phyloP scores from a whole-genome alignment of 331 rosid species.

The Rhamnella rubrinervis region DNA sequence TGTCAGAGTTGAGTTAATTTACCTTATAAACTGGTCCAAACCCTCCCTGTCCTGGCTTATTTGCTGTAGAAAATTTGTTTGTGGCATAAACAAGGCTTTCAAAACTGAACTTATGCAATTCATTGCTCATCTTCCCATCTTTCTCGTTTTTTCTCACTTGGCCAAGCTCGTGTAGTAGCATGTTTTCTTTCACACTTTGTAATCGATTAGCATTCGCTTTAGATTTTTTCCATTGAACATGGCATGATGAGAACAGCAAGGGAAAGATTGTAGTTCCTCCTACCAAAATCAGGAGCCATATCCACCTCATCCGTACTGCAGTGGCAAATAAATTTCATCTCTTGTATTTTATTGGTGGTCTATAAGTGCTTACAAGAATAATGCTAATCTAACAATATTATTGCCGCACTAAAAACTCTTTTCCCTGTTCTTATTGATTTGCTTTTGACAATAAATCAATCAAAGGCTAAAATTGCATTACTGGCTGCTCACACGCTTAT shows the following conservation, averaged over 20 bases:
- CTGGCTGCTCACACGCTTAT: no score
- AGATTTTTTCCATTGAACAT: conserved; percentile 15
- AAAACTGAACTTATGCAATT: conserved; percentile 40
- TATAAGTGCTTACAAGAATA: no score
- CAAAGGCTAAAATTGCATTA: no score
- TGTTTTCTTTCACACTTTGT: conserved; percentile 6
- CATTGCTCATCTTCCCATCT: conserved; percentile 17
- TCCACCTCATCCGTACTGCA: conserved; percentile 16
- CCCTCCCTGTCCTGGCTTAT: conserved; percentile 42
- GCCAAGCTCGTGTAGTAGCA: conserved; percentile 26
- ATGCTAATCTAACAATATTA: no score
- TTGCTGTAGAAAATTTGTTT: conserved; percentile 30
- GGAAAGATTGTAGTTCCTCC: conserved; percentile 28
- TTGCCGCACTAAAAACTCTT: no score
- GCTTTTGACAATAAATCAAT: no score
- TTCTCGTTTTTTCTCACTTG: conserved; percentile 13
- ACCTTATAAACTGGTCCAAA: conserved; percentile 52
- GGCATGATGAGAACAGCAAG: conserved; percentile 16
- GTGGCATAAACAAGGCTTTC: conserved; percentile 33
- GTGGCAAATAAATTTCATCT: neutral
- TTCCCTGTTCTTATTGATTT: no score
- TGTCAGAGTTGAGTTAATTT: conserved; percentile 1
- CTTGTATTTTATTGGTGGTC: no score
- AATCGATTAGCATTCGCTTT: conserved; percentile 15
- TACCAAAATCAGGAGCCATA: conserved; percentile 12